phyloP scores from a whole-genome alignment of 495 filamentous ascomycete genomes.

The Cryomyces minteri region DNA sequence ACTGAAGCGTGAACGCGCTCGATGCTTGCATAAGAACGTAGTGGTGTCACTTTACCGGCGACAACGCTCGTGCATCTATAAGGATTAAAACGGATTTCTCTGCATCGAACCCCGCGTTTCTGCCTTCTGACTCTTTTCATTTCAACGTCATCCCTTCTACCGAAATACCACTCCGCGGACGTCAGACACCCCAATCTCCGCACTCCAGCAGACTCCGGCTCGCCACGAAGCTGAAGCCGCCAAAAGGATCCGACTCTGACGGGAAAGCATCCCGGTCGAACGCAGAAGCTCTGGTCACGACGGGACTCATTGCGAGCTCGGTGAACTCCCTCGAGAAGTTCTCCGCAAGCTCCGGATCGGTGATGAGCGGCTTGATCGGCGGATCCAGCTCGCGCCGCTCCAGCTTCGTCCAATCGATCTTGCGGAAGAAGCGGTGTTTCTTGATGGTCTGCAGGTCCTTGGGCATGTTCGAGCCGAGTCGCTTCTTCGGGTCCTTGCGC shows the following conservation, averaged over 20 bases:
- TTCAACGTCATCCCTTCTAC: too few species aligned
- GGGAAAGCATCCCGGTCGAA: constrained; percentile 16
- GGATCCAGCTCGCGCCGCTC: constrained; percentile 60
- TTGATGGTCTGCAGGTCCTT: constrained; percentile 76
- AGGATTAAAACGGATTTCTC: too few species aligned
- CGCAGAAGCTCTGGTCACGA: constrained; percentile 49
- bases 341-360: constrained; percentile 86
- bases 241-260: constrained; percentile 61
- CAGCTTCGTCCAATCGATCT: constrained; percentile 80
- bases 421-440: constrained; percentile 88
- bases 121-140: too few species aligned
- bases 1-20: too few species aligned
- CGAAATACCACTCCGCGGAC: too few species aligned
- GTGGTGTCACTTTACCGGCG: too few species aligned
- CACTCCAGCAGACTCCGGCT: constrained; percentile 59
- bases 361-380: constrained; percentile 81
- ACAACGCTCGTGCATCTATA: too few species aligned
- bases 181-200: constrained; percentile 2
- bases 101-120: too few species aligned
- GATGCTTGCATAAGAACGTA: too few species aligned
- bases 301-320: constrained; percentile 58
- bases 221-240: constrained; percentile 91
- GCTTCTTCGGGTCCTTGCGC: constrained; percentile 77
- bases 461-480: constrained; percentile 72
- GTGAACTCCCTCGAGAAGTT: constrained; percentile 88